A percentile compares a stretch with the other conserved stretches of the same genome.
Evolutionary conservation across 176 grass and related monocot genomes (phyloP).

Genomic region (Raddia guianensis): DNA sequence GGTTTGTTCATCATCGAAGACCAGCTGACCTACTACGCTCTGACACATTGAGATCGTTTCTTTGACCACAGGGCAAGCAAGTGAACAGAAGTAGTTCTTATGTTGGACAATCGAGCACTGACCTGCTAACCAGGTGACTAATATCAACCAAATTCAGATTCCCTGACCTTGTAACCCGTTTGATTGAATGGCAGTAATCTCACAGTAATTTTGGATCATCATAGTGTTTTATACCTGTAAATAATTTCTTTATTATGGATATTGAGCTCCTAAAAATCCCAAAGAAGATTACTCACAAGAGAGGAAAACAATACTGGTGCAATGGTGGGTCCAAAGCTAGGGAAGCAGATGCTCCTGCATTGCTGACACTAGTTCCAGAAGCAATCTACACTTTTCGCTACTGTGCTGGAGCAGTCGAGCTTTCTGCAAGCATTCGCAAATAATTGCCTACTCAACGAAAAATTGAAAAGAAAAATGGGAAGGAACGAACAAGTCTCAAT

Average conservation of each 20-base stretch:
- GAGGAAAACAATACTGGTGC: not conserved
- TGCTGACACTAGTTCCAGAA: slow-evolving; percentile 12
- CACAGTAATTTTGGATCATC: not conserved
- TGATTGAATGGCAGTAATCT: not conserved
- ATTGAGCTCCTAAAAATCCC: not conserved
- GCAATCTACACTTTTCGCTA: not conserved
- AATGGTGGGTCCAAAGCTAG: not conserved
- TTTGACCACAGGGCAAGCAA: not conserved
- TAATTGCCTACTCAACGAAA: slow-evolving; percentile 15
- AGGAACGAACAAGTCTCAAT: slow-evolving; percentile 13
- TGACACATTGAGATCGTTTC: slow-evolving; percentile 13
- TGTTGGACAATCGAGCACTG: not conserved
- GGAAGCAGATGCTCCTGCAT: not conserved
- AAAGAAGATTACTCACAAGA: not conserved
- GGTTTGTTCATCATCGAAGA: not conserved
- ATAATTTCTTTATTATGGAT: not conserved
- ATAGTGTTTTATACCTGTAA: not conserved
- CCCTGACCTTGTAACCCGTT: not conserved
- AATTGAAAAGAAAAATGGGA: too few species aligned
- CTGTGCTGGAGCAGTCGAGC: slow-evolving; percentile 19
- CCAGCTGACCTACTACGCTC: not conserved
- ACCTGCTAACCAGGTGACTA: not conserved
- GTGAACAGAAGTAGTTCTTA: not conserved
- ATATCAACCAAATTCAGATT: not conserved
- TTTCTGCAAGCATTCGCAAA: slow-evolving; percentile 18